Base-by-base conservation (phyloP, 2,329 filamentous ascomycete species). In the Neofusicoccum kwambonambiense region DNA sequence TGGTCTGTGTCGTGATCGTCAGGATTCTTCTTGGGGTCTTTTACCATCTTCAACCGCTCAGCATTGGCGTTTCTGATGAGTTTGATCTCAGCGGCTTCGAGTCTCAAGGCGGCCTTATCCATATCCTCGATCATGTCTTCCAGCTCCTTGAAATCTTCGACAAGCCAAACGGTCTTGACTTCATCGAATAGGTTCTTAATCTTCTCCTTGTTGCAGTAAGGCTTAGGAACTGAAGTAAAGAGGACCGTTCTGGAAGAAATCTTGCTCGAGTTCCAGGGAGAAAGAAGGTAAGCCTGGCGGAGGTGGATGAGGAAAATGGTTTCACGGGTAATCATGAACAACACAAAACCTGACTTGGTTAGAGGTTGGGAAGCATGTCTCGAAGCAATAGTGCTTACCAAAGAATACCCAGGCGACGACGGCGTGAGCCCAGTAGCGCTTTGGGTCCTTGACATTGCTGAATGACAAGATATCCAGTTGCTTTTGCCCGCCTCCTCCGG, bases 41-140 rank as follows among this genome's bases (percentile, higher is more conserved):
- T 90, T 65, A 85, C 74, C 1, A 84, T 83, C 80, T 92, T 93
- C 66, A 87, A 77, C 58, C 91, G 88, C 17, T 86, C 86, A 63
- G 82, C 82, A 77, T 94, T 94, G 65, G 91, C 77, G 37, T 74
- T 73, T 22, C 73, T 74, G 35, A 78, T 75, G 22, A 82, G 71
- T 68, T 81, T 77, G 45, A 81, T 75, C 67, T 83, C 78, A 9
- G 75, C 80, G 22, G 71, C 71, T 66, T 83, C 81, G 13, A 83
- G 72, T 63, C 78, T 78, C 61, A 77, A 65, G 1, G 77, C 79
- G 31, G 76, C 76, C 31, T 77, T 75, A 65, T 81, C 78, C 22
- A 80, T 76, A 64, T 82, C 73, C 34, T 78, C 75, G 3, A 82
- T 74, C n/a, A 82, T 66, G 3, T 79, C 70, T 5, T 79, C 74